Base-by-base conservation (phyloP, 2,329 filamentous ascomycete species). In the Truncatella angustata region DNA sequence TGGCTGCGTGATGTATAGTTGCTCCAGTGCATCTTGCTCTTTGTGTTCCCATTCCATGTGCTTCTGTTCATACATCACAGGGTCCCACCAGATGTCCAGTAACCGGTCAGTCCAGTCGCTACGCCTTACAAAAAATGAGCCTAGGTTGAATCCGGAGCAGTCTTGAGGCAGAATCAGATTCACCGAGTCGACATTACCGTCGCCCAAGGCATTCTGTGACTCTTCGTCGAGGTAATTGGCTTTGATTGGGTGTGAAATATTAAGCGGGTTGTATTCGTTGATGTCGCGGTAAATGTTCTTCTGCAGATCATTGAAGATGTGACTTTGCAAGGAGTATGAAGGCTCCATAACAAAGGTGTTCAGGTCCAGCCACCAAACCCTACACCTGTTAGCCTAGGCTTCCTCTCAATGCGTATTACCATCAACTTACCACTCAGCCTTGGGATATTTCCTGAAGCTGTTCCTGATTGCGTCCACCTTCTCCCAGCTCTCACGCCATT, bases 11-110 rank as follows among this genome's bases (percentile, higher is more conserved):
- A 79, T 82, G 73, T 99, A 99, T 56, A 99, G 79, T 72, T 96
- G 88, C 73, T 97, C 92, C 37, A 99, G 75, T 2, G 92, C 91
- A 66, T 97, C 92, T 72, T 99, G 94, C 70, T 99, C 94, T 69
- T 97, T 97, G 77, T 99, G 94, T 65, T 94, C 92, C 94, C 94
- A 99, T 56, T 94, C 84, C 92, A 97, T 97, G 70, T 99, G 94
- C 68, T 91, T 95, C 73, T 99, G 94, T 73, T 99, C 94, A 70
- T 99, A 99, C 52, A 88, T 85, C 26, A 97, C 92, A 0, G 94
- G 94, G 64, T 99, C 94, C 94, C 94, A 99, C 94, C 94, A 99
- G 49, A 96, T 81, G 65, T 99, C 94, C 32, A 99, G 81, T 16
- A 99, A 75, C 4, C 91, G 87, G 63, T 97, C 93, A 0, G 92